phyloP scores from a whole-genome alignment of 179 eudicot genomes.

The Carnegiea gigantea region DNA sequence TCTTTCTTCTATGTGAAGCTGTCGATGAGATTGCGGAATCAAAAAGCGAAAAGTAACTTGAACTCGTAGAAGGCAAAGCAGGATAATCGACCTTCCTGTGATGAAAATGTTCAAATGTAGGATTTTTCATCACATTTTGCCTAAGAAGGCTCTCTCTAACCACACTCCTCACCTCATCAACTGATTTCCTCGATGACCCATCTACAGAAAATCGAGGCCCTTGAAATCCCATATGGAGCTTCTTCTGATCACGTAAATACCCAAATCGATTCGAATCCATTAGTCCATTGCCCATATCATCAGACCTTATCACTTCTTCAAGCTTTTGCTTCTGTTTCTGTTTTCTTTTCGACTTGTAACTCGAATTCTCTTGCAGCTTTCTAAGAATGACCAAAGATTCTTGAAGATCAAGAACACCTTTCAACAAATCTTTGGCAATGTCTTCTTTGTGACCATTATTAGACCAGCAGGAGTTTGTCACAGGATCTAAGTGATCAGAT shows the following conservation, averaged over 20 bases:
- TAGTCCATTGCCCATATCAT: conserved; percentile 31
- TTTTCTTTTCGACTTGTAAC: conserved; percentile 33
- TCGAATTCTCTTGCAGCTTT: conserved; percentile 59
- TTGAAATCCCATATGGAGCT: conserved; percentile 29
- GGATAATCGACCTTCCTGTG: conserved; percentile 30
- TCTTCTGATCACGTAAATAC: conserved; percentile 12
- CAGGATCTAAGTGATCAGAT: conserved; percentile 53
- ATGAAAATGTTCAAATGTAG: conserved; percentile 29
- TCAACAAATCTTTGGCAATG: conserved; percentile 66
- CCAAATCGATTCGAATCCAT: conserved; percentile 27
- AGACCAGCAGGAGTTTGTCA: conserved; percentile 54
- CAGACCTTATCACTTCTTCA: conserved; percentile 24
- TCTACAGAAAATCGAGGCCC: conserved; percentile 42
- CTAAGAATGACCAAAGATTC: conserved; percentile 70
- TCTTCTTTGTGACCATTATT: conserved; percentile 32
- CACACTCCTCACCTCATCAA: conserved; percentile 56
- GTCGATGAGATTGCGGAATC: conserved; percentile 47
- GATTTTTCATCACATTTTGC: conserved; percentile 54
- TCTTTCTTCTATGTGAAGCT: conserved; percentile 40
- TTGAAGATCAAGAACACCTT: conserved; percentile 76
- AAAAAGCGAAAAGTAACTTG: conserved; percentile 47
- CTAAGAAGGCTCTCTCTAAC: conserved; percentile 66
- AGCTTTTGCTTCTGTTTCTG: conserved; percentile 41
- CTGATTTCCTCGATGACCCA: conserved; percentile 48
- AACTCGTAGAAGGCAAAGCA: conserved; percentile 65